Evolutionary conservation across 257 asterid species (phyloP).

Genomic region (Penstemon davidsonii): DNA sequence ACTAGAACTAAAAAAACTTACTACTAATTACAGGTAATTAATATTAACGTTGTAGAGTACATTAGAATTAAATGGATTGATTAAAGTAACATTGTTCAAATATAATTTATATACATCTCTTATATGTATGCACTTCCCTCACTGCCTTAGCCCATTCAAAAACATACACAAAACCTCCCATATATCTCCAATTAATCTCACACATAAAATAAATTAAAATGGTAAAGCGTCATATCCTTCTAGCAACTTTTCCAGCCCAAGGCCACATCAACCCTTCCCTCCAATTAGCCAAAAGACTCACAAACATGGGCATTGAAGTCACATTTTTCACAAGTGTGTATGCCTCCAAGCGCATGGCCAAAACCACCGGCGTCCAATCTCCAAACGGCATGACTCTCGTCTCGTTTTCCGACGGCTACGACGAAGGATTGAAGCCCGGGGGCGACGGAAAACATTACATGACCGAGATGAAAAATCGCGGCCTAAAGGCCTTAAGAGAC

Average conservation of each 20-base stretch:
- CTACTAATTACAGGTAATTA: no score
- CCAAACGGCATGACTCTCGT: conserved; percentile 20
- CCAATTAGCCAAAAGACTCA: conserved; percentile 33
- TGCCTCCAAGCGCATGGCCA: conserved; percentile 14
- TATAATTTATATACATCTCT: no score
- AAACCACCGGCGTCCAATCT: neutral
- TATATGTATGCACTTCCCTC: no score
- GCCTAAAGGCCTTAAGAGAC: conserved; percentile 24
- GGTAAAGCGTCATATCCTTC: conserved; percentile 22
- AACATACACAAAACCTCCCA: no score
- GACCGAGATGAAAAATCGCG: conserved; percentile 26
- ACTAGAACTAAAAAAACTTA: no score
- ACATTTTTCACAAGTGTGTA: conserved; percentile 31
- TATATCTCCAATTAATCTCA: no score
- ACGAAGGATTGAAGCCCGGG: neutral
- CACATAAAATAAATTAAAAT: no score
- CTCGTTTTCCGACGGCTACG: conserved; percentile 27
- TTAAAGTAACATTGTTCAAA: no score
- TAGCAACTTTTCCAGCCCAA: conserved; percentile 28
- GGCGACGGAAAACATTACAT: conserved; percentile 22
- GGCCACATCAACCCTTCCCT: conserved; percentile 36
- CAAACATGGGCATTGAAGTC: conserved; percentile 25
- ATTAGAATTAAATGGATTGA: no score
- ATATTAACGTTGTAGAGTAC: no score
- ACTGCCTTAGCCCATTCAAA: no score